phyloP scores from a whole-genome alignment of 306 rosid species.

The Rosa chinensis region DNA sequence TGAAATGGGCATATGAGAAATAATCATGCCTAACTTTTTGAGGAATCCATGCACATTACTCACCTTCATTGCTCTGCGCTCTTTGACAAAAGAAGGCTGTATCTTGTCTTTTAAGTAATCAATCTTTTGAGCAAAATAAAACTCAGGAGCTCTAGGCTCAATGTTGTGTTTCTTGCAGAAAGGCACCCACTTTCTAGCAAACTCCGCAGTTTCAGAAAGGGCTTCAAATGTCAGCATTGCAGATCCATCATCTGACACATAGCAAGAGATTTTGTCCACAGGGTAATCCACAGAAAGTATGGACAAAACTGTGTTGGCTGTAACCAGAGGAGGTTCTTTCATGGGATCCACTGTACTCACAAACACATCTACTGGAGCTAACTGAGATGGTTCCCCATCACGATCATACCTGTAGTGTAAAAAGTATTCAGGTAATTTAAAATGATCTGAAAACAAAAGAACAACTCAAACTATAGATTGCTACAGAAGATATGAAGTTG shows the following conservation, averaged over 20 bases:
- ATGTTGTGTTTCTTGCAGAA: conserved; percentile 93
- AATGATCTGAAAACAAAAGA: conserved; percentile 10
- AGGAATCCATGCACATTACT: conserved; percentile 2
- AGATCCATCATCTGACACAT: conserved; percentile 98
- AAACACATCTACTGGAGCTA: conserved; percentile 88
- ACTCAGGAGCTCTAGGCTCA: conserved; percentile 99
- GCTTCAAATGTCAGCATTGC: conserved; percentile 98
- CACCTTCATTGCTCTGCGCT: conserved; percentile 98
- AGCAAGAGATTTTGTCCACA: conserved; percentile 99
- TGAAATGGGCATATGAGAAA: not conserved
- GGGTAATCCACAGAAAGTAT: conserved; percentile 98
- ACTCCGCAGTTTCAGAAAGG: conserved; percentile 97
- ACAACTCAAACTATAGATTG: conserved; percentile 2
- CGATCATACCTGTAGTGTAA: conserved; percentile 73
- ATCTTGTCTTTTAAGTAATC: conserved; percentile 98
- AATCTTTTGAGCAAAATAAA: conserved; percentile 92
- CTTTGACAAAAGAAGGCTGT: conserved; percentile 96
- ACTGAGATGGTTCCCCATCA: conserved; percentile 94
- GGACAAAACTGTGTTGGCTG: conserved; percentile 99
- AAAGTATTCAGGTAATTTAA: conserved; percentile 21
- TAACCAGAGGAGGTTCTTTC: conserved; percentile 94
- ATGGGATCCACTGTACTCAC: conserved; percentile 99
- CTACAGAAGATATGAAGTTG: conserved; percentile 10
- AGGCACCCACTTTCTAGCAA: conserved; percentile 98
- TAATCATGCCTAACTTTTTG: not conserved